Conservation (phyloP, 2,329 filamentous ascomycete genomes). For the Plenodomus biglobosus region DNA sequence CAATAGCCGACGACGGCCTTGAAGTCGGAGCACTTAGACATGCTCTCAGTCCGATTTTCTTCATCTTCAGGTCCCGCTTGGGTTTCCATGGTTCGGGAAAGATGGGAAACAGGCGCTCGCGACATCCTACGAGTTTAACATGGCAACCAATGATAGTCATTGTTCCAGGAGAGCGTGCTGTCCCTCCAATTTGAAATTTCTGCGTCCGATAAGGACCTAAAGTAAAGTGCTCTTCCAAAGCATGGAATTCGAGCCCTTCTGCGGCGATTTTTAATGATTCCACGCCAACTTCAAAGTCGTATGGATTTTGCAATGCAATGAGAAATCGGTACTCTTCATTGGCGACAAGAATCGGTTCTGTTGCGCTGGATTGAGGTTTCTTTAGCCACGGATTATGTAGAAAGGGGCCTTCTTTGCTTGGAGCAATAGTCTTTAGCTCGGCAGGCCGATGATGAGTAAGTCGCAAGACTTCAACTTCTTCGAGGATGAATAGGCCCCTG, state of each 20-base stretch:
- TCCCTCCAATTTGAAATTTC: slow-evolving; percentile 70
- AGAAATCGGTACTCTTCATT: slow-evolving; percentile 76
- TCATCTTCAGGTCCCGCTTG: slow-evolving; percentile 70
- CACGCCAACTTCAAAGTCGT: slow-evolving; percentile 88
- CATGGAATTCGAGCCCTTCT: slow-evolving; percentile 71
- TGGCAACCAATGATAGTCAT: slow-evolving; percentile 76
- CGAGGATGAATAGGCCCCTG: slow-evolving; percentile 70
- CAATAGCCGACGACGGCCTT: slow-evolving; percentile 40
- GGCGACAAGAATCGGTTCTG: slow-evolving; percentile 72
- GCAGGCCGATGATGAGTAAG: slow-evolving; percentile 39
- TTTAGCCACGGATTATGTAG: slow-evolving; percentile 94
- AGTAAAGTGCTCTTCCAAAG: slow-evolving; percentile 63
- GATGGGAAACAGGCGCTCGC: slow-evolving; percentile 80
- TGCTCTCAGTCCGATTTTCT: slow-evolving; percentile 65
- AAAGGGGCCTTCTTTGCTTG: slow-evolving; percentile 69
- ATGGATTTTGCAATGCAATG: slow-evolving; percentile 89
- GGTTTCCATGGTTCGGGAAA: slow-evolving; percentile 76
- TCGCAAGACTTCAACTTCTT: slow-evolving; percentile 30
- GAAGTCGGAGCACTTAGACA: slow-evolving; percentile 53
- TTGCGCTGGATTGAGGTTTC: slow-evolving; percentile 55
- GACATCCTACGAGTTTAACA: slow-evolving; percentile 78
- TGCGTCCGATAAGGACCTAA: slow-evolving; percentile 84
- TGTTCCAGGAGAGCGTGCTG: slow-evolving; percentile 65
- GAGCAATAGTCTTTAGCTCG: slow-evolving; percentile 35
- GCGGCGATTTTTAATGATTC: slow-evolving; percentile 76